Percentiles rank a stretch among this genome's conserved stretches.
phyloP scores from a whole-genome alignment of 345 rosid species.

The Mercurialis annua region DNA sequence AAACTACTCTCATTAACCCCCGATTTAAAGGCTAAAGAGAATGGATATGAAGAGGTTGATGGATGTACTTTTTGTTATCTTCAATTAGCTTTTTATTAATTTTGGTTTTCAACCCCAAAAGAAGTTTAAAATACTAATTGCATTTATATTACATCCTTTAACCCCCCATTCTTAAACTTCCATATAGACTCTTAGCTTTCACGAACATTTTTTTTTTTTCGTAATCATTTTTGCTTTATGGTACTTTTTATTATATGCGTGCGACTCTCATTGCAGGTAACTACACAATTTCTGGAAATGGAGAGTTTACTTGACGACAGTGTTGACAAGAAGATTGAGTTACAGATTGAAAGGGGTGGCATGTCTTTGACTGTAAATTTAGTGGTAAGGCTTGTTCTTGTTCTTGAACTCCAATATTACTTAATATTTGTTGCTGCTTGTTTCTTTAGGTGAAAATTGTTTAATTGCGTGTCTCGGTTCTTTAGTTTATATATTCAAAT shows the following conservation, averaged over 20 bases:
- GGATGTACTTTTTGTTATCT: too few species aligned
- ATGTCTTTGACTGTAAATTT: conserved; percentile 54
- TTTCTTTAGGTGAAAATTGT: background rate
- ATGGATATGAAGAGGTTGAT: too few species aligned
- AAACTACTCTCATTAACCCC: too few species aligned
- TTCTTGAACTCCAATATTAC: background rate
- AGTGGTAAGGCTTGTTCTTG: conserved; percentile 49
- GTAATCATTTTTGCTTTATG: background rate
- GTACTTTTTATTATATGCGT: too few species aligned
- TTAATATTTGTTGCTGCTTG: background rate
- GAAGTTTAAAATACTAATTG: too few species aligned
- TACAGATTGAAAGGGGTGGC: conserved; percentile 95
- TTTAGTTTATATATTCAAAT: too few species aligned
- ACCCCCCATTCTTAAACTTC: too few species aligned
- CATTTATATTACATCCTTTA: too few species aligned
- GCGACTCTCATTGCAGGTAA: conserved; percentile 47
- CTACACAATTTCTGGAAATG: conserved; percentile 77
- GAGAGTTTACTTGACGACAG: conserved; percentile 81
- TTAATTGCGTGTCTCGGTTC: background rate
- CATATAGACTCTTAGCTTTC: too few species aligned
- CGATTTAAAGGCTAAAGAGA: too few species aligned
- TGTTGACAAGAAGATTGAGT: conserved; percentile 57
- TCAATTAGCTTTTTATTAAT: too few species aligned
- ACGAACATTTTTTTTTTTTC: background rate
- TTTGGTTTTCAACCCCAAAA: too few species aligned